Base-by-base conservation (phyloP, 805 yeast species). In the Sugiyamaella boreocaroliniensis region DNA sequence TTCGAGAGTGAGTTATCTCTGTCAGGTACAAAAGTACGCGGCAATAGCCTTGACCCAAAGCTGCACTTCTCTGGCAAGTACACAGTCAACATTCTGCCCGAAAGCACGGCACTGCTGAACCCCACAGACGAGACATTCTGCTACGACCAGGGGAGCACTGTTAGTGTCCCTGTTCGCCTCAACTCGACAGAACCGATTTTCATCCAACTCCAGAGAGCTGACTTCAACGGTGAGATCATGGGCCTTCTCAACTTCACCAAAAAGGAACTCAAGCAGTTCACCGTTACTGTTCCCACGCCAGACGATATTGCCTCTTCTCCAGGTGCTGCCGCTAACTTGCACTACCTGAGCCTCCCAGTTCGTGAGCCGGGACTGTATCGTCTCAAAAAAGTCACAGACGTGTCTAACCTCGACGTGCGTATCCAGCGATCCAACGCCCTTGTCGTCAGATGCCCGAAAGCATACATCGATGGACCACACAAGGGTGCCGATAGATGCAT, bases 81-180 rank as follows among this genome's bases (percentile, higher is more conserved):
- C 63, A 86, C 90, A 0, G 84, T 93, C 56, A 86, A 90, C 63
- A 86, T 86, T 56, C 72, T 93, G 37, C 98, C 99, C 0, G 97
- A 92, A 68, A 85, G 95, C 44, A 84, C 95, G 0, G 96, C 95
- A 4, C 74, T 76, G 61, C 70, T 93, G 60, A 89, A 90, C 58
- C 97, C 97, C 2, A 78, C 81, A 60, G 79, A 75, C 48, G 81
- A 78, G 29, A 74, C 79, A 4, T 78, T 77, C 55, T 93, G 99
- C 70, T 58, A 73, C 10, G 70, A 48, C 53, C 41, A 48, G 9
- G 51, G 53, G 14, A 43, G 63, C 55, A 62, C 65, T 48, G 63
- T 77, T 29, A 67, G 72, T 34, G 72, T 89, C 55, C 97, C 98
- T 6, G 73, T 93, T 12, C 80, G 83, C 58, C 78, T 89, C 60